Base-by-base conservation (phyloP, 2,329 filamentous ascomycete genomes). In the Penicillium nordicum region DNA sequence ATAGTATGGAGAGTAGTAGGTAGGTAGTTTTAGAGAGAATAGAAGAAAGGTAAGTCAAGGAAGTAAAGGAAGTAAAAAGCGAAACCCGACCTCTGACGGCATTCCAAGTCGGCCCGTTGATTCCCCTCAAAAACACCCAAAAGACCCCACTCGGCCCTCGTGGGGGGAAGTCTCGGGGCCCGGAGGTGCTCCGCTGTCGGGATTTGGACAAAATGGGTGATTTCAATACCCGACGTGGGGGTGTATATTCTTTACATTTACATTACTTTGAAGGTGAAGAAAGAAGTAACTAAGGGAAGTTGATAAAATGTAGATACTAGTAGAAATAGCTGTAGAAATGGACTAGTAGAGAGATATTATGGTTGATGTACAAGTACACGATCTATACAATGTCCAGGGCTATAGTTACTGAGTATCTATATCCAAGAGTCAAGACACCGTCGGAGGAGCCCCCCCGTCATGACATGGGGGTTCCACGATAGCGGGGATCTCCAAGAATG, bases 141-240 rank as follows among this genome's bases (percentile, higher is more conserved):
- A 43, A 32, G 11, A 34, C 49, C 36, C 51, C 51, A 56, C 55
- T 55, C 29, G 29, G 21, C 14, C n/a, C 11, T 51, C 42, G 59
- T 60, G 62, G 59, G 62, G 41, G 57, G 56, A 34, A 30, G 45
- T n/a, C 34, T n/a, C 34, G 0, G 41, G 23, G 37, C 37, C 45
- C 67, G 64, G 66, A 65, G 53, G 55, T 61, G 46, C 58, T 67
- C 66, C 67, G 64, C 52, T 52, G 51, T 58, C 63, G 63, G 64
- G 25, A 6, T 54, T 61, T 60, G 56, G 40, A 23, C 43, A 36
- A 52, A 48, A 43, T 3, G 3, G 21, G 32, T 3, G 14, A 37
- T 36, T 45, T 61, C 59, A 63, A 61, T 65, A 59, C 52, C 63
- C 63, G 63, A 61, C 42, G 32, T 50, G 51, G 50, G n/a, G 30